Base-by-base conservation (phyloP, 2,329 filamentous ascomycete genomes). In the Hymenotorrendiella dingleyae region DNA sequence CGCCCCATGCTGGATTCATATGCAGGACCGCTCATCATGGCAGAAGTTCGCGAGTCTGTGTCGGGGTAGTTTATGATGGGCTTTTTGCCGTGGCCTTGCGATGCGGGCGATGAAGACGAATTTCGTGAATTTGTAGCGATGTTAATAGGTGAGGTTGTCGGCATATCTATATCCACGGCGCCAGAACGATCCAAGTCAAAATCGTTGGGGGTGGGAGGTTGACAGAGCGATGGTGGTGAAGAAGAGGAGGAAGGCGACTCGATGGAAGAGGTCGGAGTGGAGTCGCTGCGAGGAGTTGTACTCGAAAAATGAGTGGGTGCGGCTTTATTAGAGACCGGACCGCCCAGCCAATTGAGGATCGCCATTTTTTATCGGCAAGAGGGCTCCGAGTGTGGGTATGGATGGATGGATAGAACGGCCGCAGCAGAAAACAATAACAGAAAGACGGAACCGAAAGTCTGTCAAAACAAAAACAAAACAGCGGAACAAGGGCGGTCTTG, bases 1-100 rank as follows among this genome's bases (percentile, higher is more conserved):
- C 55, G 52, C 63, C 72, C 68, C 66, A 77, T 68, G 61, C 63
- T 62, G 45, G 71, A 70, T 64, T 82, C 77, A 57, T 78, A 72
- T 50, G 70, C 66, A 43, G 73, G 70, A 54, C 74, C 75, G 34
- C 52, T 58, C 54, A 76, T 74, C 53, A 78, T 79, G 73, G 81
- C 80, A 41, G 72, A 60, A 21, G 55, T 56, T 33, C 52, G 53
- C 27, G 53, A 52, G 42, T 61, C 58, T 34, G 47, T 42, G 43
- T 60, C 54, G 50, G 48, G 53, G 41, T 49, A 54, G 40, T 54
- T 47, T 29, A 55, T 48, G 38, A 43, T 37, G 29, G 45, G 40
- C 38, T 54, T 50, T n/a, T n/a, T n/a, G n/a, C n/a, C n/a, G 22
- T 54, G 47, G 38, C 54, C 57, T 47, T 60, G 58, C 62, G 66